Conservation (phyloP, 495 filamentous ascomycete species). For the Penicillium verhagenii region DNA sequence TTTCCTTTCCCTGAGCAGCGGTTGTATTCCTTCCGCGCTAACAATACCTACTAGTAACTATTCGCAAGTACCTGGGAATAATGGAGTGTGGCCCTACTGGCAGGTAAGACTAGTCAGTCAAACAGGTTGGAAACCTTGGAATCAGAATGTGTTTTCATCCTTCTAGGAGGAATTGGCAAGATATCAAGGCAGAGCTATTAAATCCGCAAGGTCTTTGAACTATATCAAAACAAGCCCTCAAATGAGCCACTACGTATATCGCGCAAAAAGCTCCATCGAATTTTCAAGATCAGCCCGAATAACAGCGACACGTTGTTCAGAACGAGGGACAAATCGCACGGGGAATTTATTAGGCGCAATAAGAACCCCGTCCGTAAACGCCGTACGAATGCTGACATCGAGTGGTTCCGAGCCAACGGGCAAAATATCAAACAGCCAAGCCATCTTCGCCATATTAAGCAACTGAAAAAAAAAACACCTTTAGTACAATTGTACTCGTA, state of each 20-base stretch:
- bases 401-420: background rate
- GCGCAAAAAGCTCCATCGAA: background rate
- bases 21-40: too few species aligned
- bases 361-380: background rate
- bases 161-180: too few species aligned
- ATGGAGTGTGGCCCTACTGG: too few species aligned
- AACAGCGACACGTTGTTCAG: background rate
- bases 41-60: too few species aligned
- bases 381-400: background rate
- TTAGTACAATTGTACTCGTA: background rate
- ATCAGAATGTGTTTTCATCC: too few species aligned
- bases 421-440: background rate
- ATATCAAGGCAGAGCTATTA: too few species aligned
- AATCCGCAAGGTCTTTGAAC: background rate
- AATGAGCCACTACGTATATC: background rate
- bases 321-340: background rate
- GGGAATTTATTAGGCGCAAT: background rate
- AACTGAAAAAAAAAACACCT: background rate
- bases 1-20: too few species aligned
- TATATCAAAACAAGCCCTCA: background rate
- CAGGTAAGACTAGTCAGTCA: too few species aligned
- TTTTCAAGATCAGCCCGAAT: background rate
- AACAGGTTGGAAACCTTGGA: too few species aligned
- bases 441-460: conserved; percentile 4
- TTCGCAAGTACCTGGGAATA: too few species aligned